A percentile compares a stretch with the other conserved stretches of the same genome.
Conservation (phyloP, 768 basidiomycete species). For the Megacollybia marginata region DNA sequence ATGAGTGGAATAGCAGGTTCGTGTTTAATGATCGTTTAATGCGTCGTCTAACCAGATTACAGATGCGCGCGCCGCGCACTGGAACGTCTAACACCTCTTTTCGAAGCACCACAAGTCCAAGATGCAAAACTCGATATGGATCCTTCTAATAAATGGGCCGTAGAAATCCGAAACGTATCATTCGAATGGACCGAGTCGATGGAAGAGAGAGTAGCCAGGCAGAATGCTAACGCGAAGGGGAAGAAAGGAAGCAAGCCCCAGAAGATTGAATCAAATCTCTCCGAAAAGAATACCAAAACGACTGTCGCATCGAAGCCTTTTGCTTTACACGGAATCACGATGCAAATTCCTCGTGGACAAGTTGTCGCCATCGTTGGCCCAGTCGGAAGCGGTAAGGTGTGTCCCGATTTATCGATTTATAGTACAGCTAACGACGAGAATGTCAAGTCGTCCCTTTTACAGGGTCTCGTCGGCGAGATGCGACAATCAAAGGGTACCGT, state of each 20-base stretch:
- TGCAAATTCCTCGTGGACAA: slow-evolving; percentile 49
- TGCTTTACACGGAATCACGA: neutral
- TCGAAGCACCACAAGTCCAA: slow-evolving; percentile 46
- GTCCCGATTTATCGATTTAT: slow-evolving; percentile 1
- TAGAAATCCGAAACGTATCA: slow-evolving; percentile 44
- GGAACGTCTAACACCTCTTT: slow-evolving; percentile 39
- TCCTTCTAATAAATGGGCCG: slow-evolving; percentile 34
- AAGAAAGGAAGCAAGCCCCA: slow-evolving; percentile 1
- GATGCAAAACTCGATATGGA: slow-evolving; percentile 37
- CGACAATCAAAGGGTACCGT: slow-evolving; percentile 41
- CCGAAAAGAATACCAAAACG: neutral
- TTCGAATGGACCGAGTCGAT: slow-evolving; percentile 55
- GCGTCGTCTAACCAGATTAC: too few relatives aligned
- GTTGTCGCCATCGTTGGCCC: slow-evolving; percentile 60
- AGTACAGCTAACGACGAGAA: neutral
- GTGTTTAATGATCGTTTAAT: too few relatives aligned
- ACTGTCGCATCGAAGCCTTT: too few relatives aligned
- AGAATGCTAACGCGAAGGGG: slow-evolving; percentile 1
- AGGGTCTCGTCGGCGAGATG: slow-evolving; percentile 71
- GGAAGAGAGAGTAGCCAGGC: slow-evolving; percentile 1
- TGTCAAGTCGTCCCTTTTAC: slow-evolving; percentile 43
- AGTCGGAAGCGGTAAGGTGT: slow-evolving; percentile 60
- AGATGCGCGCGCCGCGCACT: slow-evolving; percentile 65
- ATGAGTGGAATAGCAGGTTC: slow-evolving; percentile 60
- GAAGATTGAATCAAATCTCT: too few relatives aligned